Evolutionary conservation across 2,329 filamentous ascomycete species (phyloP), one percentile per base, ranked within the genome.

Genomic region (Colletotrichum cordylinicola): DNA sequence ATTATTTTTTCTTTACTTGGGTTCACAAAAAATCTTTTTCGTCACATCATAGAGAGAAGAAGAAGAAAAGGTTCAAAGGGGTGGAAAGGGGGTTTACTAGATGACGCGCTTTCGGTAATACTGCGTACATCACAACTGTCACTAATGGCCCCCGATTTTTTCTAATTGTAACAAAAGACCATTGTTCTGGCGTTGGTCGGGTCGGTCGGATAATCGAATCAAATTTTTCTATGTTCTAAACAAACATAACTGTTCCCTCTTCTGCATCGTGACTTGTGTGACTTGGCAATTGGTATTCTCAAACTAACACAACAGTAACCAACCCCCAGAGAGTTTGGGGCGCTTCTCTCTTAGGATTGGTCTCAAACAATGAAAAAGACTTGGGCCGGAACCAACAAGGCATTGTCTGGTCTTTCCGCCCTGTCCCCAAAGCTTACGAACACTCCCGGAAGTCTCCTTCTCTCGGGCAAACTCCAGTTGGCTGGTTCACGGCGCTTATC

Each of bases 101-200:
- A 58, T 68, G 65, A 35, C 31, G 65, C 55, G 61, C 61, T 43
- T 48, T 65, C 55, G 55, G 33, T 69, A 48, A 43, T 65, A 65
- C 27, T 58, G 55, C 35, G 55, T 33, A 60, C 21, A 48, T 27
- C 37, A 48, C 35, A 70, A 70, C 67, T 55, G 67, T 70, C 67
- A 70, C 67, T 70, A 70, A 70, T 70, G 67, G 58, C 67, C 56
- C 56, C 67, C 24, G 21, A 18, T 37, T 35, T 61, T 70, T 70
- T 52, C 10, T 70, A 70, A 70, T 70, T 62, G 67, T 55, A 37
- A 70, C 67, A 70, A 70, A 70, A 70, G 67, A 70, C 56, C 67
- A 70, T 70, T 70, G 67, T 70, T 70, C 56, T 70, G 67, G 67
- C 67, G 67, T 70, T 70, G 67, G 67, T 70, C 67, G 67, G 67